Percentiles rank a stretch among this genome's conserved stretches.
Conservation (phyloP, 345 rosid species). For the Anacardium occidentale region DNA sequence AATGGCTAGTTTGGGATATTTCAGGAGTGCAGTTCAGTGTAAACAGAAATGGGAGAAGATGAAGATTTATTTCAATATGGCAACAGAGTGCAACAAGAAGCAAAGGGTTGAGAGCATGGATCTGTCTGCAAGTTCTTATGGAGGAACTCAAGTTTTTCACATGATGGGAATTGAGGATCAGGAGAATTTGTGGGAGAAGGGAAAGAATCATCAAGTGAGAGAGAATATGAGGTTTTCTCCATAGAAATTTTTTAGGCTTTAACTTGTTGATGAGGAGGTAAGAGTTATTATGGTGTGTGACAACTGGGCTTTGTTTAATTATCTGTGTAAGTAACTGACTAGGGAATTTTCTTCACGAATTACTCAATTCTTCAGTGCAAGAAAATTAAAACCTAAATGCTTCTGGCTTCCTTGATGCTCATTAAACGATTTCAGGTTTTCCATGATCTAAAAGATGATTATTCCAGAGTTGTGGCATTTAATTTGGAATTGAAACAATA, state of each 20-base stretch:
- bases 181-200: slow-evolving; percentile 29
- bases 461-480: too few relatives aligned
- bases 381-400: not conserved
- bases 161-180: slow-evolving; percentile 27
- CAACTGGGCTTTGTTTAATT: slow-evolving; percentile 7
- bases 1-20: slow-evolving; percentile 45
- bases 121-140: slow-evolving; percentile 19
- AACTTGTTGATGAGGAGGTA: slow-evolving; percentile 12
- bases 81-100: slow-evolving; percentile 33
- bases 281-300: not conserved
- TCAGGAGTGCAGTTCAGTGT: slow-evolving; percentile 33
- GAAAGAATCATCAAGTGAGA: slow-evolving; percentile 12
- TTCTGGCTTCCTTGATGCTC: too few relatives aligned
- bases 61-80: slow-evolving; percentile 32
- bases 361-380: slow-evolving; percentile 11
- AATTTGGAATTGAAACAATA: too few relatives aligned
- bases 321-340: slow-evolving; percentile 6
- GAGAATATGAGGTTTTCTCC: slow-evolving; percentile 1
- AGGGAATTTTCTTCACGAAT: not conserved
- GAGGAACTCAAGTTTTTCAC: slow-evolving; percentile 11
- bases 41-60: slow-evolving; percentile 48
- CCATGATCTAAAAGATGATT: too few relatives aligned
- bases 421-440: too few relatives aligned
- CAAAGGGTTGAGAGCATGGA: slow-evolving; percentile 19
- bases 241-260: slow-evolving; percentile 2